Evolutionary conservation across 805 yeast genomes (phyloP).

Genomic region (Kregervanrija pseudodelftensis): DNA sequence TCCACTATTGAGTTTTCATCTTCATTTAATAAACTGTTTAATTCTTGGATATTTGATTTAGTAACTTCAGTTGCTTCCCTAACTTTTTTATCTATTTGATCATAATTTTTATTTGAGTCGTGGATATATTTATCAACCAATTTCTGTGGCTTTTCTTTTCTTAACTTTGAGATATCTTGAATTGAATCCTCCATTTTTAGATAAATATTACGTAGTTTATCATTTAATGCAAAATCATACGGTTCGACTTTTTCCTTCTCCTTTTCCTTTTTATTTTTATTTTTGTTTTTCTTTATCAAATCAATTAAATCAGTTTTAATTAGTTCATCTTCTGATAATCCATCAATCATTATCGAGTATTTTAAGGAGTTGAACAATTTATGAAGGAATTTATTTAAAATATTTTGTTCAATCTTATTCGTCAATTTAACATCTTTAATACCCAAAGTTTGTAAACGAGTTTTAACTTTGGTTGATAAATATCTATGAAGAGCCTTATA

Average conservation of each 20-base stretch:
- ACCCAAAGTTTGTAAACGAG: too few relatives aligned
- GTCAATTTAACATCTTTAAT: too few relatives aligned
- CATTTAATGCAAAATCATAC: constrained; percentile 59
- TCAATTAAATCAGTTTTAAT: neutral
- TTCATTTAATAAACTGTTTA: too few relatives aligned
- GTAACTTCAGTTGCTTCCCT: constrained; percentile 15
- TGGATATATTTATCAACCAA: constrained; percentile 32
- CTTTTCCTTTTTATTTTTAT: constrained; percentile 7
- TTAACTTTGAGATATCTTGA: constrained; percentile 44
- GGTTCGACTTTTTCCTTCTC: constrained; percentile 48
- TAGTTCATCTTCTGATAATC: constrained; percentile 21
- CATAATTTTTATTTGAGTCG: constrained; percentile 16
- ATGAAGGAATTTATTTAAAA: constrained; percentile 39
- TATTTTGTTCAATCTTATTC: constrained; percentile 30
- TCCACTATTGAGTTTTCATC: too few relatives aligned
- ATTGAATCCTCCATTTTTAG: constrained; percentile 58
- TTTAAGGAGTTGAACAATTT: constrained; percentile 52
- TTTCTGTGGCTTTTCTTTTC: constrained; percentile 44
- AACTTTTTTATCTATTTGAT: constrained; percentile 8
- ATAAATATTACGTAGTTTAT: constrained; percentile 47
- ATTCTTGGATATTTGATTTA: too few relatives aligned
- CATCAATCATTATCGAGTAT: constrained; percentile 53
- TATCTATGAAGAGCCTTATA: too few relatives aligned
- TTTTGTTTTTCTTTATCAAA: constrained; percentile 7
- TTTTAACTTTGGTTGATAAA: too few relatives aligned